Conservation (phyloP, 2,329 filamentous ascomycete genomes). For the Penicillium psychrosexuale region DNA sequence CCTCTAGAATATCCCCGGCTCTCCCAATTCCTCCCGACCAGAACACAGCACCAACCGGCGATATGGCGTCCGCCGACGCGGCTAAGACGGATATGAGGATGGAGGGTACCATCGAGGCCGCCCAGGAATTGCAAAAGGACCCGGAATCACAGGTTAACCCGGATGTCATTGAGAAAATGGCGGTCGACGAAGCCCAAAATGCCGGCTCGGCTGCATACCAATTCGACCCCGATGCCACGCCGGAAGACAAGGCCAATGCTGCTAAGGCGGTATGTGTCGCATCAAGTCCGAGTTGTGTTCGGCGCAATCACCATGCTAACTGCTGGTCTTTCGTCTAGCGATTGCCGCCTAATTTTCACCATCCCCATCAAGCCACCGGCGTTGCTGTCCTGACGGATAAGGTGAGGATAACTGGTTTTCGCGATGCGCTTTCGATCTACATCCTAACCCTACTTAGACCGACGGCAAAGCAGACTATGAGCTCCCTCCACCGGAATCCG, state of each 20-base stretch:
- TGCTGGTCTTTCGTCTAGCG: slow-evolving; percentile 44
- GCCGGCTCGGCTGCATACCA: slow-evolving; percentile 76
- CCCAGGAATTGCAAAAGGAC: slow-evolving; percentile 53
- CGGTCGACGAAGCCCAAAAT: slow-evolving; percentile 73
- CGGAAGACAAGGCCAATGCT: slow-evolving; percentile 80
- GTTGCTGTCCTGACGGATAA: slow-evolving; percentile 69
- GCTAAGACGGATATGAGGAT: slow-evolving; percentile 68
- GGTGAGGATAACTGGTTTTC: slow-evolving; percentile 35
- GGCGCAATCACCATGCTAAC: slow-evolving; percentile 10
- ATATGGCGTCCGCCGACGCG: slow-evolving; percentile 33
- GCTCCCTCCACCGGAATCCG: slow-evolving; percentile 70
- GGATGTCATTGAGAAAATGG: slow-evolving; percentile 67
- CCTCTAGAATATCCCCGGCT: background rate
- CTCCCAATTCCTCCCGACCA: background rate
- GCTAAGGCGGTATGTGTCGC: slow-evolving; percentile 64
- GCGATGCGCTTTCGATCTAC: background rate
- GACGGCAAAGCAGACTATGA: slow-evolving; percentile 70
- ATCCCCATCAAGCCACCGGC: slow-evolving; percentile 41
- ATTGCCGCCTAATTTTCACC: slow-evolving; percentile 63
- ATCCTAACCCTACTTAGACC: slow-evolving; percentile 46
- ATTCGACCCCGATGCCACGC: slow-evolving; percentile 81
- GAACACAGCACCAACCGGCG: slow-evolving; percentile 9
- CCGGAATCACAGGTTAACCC: slow-evolving; percentile 65
- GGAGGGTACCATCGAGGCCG: slow-evolving; percentile 74
- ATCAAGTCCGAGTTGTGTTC: background rate